Conservation (phyloP, 257 asterid species). For the Penstemon davidsonii region DNA sequence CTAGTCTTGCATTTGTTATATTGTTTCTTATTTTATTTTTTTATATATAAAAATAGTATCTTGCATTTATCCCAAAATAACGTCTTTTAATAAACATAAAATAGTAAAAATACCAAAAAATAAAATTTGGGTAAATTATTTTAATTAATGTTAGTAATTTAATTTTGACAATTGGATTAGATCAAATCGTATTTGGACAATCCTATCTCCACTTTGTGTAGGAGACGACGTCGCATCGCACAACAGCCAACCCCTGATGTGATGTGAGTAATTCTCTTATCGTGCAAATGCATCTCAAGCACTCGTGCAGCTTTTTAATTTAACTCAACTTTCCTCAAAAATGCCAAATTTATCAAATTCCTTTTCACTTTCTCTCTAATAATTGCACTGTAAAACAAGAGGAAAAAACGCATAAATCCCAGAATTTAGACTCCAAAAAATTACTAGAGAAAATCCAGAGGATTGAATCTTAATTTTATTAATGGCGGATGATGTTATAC, state of each 20-base stretch:
- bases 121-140: no score
- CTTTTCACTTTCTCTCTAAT: neutral
- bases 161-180: no score
- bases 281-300: neutral
- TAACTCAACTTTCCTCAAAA: slow-evolving; percentile 18
- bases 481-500: slow-evolving; percentile 40
- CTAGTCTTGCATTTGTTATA: no score
- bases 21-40: no score
- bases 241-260: neutral
- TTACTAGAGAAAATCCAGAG: neutral
- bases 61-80: no score
- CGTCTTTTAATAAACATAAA: no score
- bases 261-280: neutral
- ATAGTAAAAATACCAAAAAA: no score
- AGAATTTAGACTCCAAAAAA: neutral
- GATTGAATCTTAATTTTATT: neutral
- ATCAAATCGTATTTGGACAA: no score
- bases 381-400: slow-evolving; percentile 9
- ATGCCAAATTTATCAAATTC: slow-evolving; percentile 28
- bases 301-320: slow-evolving; percentile 24
- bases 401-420: neutral
- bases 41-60: no score
- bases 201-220: no score
- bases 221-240: no score
- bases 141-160: no score